Evolutionary conservation across 2,329 filamentous ascomycete species (phyloP), one percentile per base, ranked within the genome.

Genomic region (Fusarium brachygibbosum): DNA sequence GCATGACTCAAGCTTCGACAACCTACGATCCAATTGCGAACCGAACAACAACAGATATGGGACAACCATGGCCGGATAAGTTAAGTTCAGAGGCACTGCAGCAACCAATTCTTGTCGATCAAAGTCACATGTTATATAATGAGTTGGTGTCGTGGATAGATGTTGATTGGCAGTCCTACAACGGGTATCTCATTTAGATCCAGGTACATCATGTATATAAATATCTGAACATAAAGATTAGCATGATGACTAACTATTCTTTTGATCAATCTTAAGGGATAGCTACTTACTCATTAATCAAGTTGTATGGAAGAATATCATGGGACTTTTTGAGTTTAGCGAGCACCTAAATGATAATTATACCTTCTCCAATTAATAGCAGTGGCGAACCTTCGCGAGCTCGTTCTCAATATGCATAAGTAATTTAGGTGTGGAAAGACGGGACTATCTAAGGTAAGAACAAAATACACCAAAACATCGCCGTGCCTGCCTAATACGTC

Each of bases 81-180:
- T 19, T 63, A 28, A 45, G 48, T 7, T 56, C 58, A 5, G 73
- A 73, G 37, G 50, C 58, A 38, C 37, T 70, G 16, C 70, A 72
- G 37, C 75, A 74, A 21, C 71, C 69, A 4, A 73, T 76, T 58
- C 71, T 75, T 42, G 69, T 78, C 23, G 76, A 76, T 11, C 72
- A 78, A 41, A 72, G 74, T 11, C 75, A 76, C 42, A 71, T 71
- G n/a, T 34, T 80, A 28, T 80, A 79, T 42, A 74, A 78, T 31
- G 79, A 81, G 58, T 58, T 81, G 38, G 68, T 79, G 41, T 77
- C 76, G 2, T 80, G 80, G 79, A 79, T 80, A 60, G 79, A 79
- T 32, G 76, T 76, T 42, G 77, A 79, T 34, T 80, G 79, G 79
- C 72, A 75, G 28, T 62, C 75, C 32, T 75, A 76, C 41, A 74